These are phyloP conservation scores for Croton setiger DNA, from an alignment of 441 rosid species.

Conservation along the genomic window DNA sequence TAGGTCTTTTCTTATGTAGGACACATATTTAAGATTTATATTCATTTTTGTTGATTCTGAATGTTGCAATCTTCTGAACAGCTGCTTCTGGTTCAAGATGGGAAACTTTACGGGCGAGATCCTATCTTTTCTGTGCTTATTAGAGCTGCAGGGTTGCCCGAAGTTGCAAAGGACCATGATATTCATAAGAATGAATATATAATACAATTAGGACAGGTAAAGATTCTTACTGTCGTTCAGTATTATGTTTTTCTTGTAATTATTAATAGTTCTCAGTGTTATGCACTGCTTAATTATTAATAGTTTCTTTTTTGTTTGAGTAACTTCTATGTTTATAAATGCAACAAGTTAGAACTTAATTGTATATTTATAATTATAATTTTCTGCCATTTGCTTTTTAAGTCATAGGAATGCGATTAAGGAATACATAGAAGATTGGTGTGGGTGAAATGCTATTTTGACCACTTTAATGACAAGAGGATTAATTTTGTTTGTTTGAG, in stretches of 20 bases:
- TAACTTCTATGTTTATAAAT: no score
- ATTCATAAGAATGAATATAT: slow-evolving; percentile 70
- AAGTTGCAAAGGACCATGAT: slow-evolving; percentile 56
- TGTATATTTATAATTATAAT: no score
- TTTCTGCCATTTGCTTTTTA: no score
- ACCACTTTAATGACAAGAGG: no score
- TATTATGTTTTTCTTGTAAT: slow-evolving; percentile 2
- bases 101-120: slow-evolving; percentile 89
- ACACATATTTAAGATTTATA: background rate
- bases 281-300: no score
- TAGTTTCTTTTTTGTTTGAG: no score
- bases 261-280: no score
- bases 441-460: no score
- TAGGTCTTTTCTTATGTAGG: background rate
- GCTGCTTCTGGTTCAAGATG: slow-evolving; percentile 95
- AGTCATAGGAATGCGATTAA: no score
- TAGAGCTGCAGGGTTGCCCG: slow-evolving; percentile 72
- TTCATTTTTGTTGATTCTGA: slow-evolving; percentile 11
- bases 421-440: no score
- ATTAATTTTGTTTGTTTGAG: no score
- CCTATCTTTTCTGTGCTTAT: slow-evolving; percentile 61
- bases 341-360: no score
- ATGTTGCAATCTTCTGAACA: slow-evolving; percentile 34
- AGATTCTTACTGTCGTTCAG: slow-evolving; percentile 9
- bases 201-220: slow-evolving; percentile 76